Percentiles rank a stretch among this genome's conserved stretches.
Conservation (phyloP, 148 eudicot genomes). For the Bassia scoparia region DNA sequence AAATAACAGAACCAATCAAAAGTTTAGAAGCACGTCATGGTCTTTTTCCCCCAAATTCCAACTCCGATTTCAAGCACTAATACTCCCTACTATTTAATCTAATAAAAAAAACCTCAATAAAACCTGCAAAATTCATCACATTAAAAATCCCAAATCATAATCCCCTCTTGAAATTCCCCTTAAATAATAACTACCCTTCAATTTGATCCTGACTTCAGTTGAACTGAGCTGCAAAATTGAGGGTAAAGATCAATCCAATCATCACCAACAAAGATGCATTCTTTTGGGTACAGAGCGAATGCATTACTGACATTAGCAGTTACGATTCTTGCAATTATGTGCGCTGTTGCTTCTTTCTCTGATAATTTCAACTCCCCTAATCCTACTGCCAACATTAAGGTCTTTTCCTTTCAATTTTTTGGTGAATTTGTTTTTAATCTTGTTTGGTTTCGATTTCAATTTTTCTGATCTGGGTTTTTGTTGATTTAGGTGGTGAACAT, state of each 20-base stretch:
- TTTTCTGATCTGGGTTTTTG: slow-evolving; percentile 20
- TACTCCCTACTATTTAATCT: no score
- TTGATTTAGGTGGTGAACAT: slow-evolving; percentile 61
- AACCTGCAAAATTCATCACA: no score
- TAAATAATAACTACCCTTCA: not conserved
- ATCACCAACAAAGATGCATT: slow-evolving; percentile 52
- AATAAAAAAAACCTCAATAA: no score
- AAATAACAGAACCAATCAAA: not conserved
- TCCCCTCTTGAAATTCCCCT: not conserved
- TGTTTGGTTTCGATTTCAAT: not conserved
- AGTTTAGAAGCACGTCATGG: not conserved
- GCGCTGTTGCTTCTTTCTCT: slow-evolving; percentile 79
- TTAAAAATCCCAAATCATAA: not conserved
- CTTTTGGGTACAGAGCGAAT: slow-evolving; percentile 77
- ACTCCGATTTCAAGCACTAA: not conserved
- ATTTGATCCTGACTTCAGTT: not conserved
- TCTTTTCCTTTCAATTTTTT: slow-evolving; percentile 12
- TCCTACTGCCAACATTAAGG: slow-evolving; percentile 67
- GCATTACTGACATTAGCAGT: slow-evolving; percentile 71
- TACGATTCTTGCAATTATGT: slow-evolving; percentile 70
- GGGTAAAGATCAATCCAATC: not conserved
- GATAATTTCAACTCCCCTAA: slow-evolving; percentile 67
- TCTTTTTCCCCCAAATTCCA: not conserved
- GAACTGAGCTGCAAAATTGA: not conserved
- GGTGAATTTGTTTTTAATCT: not conserved